These are phyloP conservation scores for Streptanthus diversifolius DNA, from an alignment of 345 rosid genomes.

Conservation along the genomic window DNA sequence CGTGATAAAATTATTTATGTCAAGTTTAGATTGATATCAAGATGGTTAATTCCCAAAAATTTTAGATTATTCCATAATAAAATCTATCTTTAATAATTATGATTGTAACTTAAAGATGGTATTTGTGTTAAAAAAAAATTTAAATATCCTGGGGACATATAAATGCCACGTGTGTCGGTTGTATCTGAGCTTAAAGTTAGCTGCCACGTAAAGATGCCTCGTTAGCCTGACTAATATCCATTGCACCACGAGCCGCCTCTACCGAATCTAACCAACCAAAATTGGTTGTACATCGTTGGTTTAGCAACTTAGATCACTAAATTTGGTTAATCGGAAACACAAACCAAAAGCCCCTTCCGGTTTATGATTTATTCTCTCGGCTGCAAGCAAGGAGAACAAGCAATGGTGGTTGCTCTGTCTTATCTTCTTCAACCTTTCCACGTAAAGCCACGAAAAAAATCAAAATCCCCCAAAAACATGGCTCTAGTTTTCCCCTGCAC, in stretches of 20 bases:
- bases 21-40: too few relatives aligned
- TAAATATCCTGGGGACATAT: too few relatives aligned
- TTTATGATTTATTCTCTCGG: background rate
- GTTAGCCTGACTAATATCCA: background rate
- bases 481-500: slow-evolving; percentile 45
- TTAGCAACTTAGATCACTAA: too few relatives aligned
- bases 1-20: too few relatives aligned
- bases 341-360: background rate
- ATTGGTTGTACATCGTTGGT: background rate
- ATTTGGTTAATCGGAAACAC: background rate
- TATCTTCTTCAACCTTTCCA: slow-evolving; percentile 29
- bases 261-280: too few relatives aligned
- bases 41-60: too few relatives aligned
- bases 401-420: slow-evolving; percentile 1
- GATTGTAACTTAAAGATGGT: too few relatives aligned
- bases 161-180: background rate
- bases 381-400: background rate
- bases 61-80: too few relatives aligned
- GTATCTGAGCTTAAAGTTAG: background rate
- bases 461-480: slow-evolving; percentile 34
- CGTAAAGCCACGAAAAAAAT: slow-evolving; percentile 28
- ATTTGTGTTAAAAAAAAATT: too few relatives aligned
- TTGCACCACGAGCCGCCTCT: background rate
- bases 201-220: slow-evolving; percentile 11
- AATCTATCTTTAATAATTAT: too few relatives aligned